A percentile compares a stretch with the other conserved stretches of the same genome.
phyloP scores from a whole-genome alignment of 192 early-diverging fungal species.

The Cetraspora pellucida region DNA sequence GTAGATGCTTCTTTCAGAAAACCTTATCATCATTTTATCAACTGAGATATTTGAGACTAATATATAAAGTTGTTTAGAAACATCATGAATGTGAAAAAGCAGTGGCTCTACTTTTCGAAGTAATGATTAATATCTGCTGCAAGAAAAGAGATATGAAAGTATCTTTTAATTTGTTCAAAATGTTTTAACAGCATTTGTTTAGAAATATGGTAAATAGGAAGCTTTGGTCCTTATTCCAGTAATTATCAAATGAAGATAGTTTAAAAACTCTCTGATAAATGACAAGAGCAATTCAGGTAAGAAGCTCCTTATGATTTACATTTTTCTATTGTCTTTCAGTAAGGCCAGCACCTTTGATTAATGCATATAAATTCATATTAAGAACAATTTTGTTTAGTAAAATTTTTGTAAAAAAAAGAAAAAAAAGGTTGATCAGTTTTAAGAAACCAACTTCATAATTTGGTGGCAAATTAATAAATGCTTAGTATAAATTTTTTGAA shows the following conservation, averaged over 20 bases:
- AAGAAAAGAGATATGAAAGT: not conserved
- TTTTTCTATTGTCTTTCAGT: not conserved
- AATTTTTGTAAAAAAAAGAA: not conserved
- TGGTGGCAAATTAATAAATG: slow-evolving; percentile 2
- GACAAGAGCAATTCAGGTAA: not conserved
- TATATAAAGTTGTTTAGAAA: not conserved
- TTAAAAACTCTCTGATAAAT: not conserved
- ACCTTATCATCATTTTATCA: not conserved
- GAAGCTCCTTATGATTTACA: not conserved
- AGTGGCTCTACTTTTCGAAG: not conserved
- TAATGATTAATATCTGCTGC: not conserved
- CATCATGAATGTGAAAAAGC: not conserved
- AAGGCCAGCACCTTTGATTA: not conserved
- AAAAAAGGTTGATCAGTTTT: not conserved
- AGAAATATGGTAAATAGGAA: not conserved
- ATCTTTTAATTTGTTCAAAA: slow-evolving; percentile 1
- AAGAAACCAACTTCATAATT: slow-evolving; percentile 1
- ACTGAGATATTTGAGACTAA: not conserved
- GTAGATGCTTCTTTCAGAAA: not conserved
- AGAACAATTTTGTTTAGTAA: not conserved
- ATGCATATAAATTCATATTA: not conserved
- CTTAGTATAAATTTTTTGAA: not conserved
- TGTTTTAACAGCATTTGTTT: not conserved
- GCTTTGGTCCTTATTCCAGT: not conserved
- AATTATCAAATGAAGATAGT: not conserved